These are phyloP conservation scores for Thelonectria olida DNA, from an alignment of 2,329 filamentous ascomycete species.

Conservation along the genomic window DNA sequence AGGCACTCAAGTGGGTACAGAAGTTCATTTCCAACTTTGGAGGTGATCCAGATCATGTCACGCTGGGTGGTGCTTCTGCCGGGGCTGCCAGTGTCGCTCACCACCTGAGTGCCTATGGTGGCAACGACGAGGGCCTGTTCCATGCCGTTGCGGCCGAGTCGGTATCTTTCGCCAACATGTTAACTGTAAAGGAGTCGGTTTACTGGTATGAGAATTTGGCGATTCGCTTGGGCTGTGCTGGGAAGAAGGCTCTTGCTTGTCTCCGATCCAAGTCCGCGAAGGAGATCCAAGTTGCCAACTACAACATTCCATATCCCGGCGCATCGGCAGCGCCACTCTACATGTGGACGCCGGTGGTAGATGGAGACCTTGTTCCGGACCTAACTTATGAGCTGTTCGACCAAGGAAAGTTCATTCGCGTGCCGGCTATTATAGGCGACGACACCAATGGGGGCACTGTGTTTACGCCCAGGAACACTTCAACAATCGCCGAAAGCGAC, in stretches of 20 bases:
- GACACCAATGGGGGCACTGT: slow-evolving; percentile 51
- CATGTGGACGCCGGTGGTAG: slow-evolving; percentile 65
- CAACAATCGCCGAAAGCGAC: slow-evolving; percentile 46
- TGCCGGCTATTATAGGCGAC: slow-evolving; percentile 61
- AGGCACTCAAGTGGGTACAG: slow-evolving; percentile 75
- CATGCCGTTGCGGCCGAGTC: slow-evolving; percentile 61
- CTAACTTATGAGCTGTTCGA: slow-evolving; percentile 59
- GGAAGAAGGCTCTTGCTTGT: slow-evolving; percentile 53
- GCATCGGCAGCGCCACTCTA: slow-evolving; percentile 52
- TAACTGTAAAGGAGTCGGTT: slow-evolving; percentile 56
- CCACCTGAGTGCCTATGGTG: slow-evolving; percentile 67
- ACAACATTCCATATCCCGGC: slow-evolving; percentile 46
- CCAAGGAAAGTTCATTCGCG: slow-evolving; percentile 59
- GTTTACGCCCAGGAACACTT: slow-evolving; percentile 43
- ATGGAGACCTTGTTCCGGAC: slow-evolving; percentile 61
- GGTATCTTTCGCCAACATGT: slow-evolving; percentile 59
- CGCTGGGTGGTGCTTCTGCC: slow-evolving; percentile 74
- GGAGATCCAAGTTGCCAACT: slow-evolving; percentile 54
- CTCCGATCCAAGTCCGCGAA: slow-evolving; percentile 53
- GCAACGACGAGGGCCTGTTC: slow-evolving; percentile 58
- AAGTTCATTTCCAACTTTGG: slow-evolving; percentile 73
- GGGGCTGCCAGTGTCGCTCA: slow-evolving; percentile 73
- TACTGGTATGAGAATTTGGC: slow-evolving; percentile 63
- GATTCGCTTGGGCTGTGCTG: slow-evolving; percentile 52
- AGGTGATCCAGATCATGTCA: slow-evolving; percentile 73